Conservation (phyloP, 2,329 filamentous ascomycete species). For the Byssothecium circinans region DNA sequence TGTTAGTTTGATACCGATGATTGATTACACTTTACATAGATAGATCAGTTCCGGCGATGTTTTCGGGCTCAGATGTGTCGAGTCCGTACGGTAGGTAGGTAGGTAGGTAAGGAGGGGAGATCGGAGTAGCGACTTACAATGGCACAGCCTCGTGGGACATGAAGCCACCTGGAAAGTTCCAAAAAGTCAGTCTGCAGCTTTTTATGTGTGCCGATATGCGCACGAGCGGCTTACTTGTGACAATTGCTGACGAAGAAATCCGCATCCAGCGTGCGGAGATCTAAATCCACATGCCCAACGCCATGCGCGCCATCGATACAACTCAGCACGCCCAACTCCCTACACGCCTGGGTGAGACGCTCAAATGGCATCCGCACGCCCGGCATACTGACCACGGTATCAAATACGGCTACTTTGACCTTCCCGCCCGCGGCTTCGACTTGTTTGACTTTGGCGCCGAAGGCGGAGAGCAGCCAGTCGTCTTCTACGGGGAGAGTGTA, state of each 20-base stretch:
- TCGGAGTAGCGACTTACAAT: conserved; percentile 40
- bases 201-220: too few relatives aligned
- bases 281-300: conserved; percentile 74
- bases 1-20: too few relatives aligned
- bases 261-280: conserved; percentile 67
- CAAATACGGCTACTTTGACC: conserved; percentile 72
- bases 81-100: too few relatives aligned
- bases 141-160: conserved; percentile 76
- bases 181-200: not conserved
- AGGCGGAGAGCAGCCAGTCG: conserved; percentile 62
- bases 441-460: conserved; percentile 60
- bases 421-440: conserved; percentile 60
- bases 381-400: conserved; percentile 77
- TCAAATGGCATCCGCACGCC: conserved; percentile 82
- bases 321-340: conserved; percentile 67
- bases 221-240: conserved; percentile 35
- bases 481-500: conserved; percentile 72
- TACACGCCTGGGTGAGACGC: conserved; percentile 64
- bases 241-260: conserved; percentile 89
- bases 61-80: not conserved
- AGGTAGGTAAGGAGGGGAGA: too few relatives aligned
- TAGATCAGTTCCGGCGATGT: too few relatives aligned
- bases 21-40: too few relatives aligned
- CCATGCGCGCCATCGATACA: conserved; percentile 85
- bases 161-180: conserved; percentile 68